Evolutionary conservation across 2,329 filamentous ascomycete species (phyloP), one percentile per base, ranked within the genome.

Genomic region (Reticulascus tulasneorum): DNA sequence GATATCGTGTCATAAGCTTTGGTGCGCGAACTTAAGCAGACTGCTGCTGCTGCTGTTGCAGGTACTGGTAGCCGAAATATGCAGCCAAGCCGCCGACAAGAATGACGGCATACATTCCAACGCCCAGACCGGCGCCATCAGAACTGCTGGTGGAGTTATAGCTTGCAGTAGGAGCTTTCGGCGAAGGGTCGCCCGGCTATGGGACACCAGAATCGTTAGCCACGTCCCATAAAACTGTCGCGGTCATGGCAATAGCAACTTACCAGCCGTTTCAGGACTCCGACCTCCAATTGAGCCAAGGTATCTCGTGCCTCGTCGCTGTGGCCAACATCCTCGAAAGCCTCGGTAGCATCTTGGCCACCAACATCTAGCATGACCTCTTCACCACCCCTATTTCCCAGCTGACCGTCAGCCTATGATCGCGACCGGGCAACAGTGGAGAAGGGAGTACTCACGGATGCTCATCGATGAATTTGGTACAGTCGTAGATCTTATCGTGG

Each of bases 311-410:
- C 93, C 75, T 98, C 93, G 66, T 98, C 93, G 56, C 86, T 94
- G 84, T 98, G 93, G 59, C 93, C 93, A 57, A 98, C 93, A 67
- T 98, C 93, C 73, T 98, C 93, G 62, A 98, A 98, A 45, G 93
- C 91, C 71, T 97, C 93, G 54, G 91, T 95, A 56, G 86, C 85
- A 66, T 98, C 93, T 71, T 95, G 90, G 52, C 93, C 93, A 57
- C 76, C 93, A 47, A 97, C 90, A 53, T 98, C 93, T 52, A 98
- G 84, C 47, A 98, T 73, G 53, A 98, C 93, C 73, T 98, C 93
- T 71, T 98, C 93, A 71, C 93, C 93, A 73, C 93, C 93, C 55
- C 93, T 97, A 58, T 48, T n/a, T n/a, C n/a, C n/a, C n/a, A n/a
- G n/a, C n/a, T n/a, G 22, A 11, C n/a, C 5, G 12, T n/a, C 27